Conservation (phyloP, 83 land plant species). For the Larix sibirica region DNA sequence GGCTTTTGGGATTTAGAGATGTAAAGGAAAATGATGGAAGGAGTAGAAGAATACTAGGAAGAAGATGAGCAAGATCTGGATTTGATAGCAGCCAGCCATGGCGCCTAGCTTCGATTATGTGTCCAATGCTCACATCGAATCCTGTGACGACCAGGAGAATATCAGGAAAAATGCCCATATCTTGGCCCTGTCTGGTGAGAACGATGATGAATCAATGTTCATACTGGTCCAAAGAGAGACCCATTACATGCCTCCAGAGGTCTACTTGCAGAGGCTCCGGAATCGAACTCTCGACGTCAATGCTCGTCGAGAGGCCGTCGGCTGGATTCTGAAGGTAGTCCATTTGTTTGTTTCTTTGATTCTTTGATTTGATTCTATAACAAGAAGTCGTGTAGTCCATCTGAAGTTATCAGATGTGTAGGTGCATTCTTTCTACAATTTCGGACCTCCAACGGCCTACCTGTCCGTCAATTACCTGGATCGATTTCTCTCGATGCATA, state of each 20-base stretch:
- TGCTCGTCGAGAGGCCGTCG: constrained; percentile 45
- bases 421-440: constrained; percentile 50
- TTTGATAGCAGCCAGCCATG: background rate
- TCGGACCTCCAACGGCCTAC: constrained; percentile 59
- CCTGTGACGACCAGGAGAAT: background rate
- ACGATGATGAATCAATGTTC: constrained; percentile 35
- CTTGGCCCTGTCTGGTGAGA: constrained; percentile 17
- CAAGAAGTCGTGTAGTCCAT: background rate
- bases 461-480: constrained; percentile 72
- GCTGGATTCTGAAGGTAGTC: constrained; percentile 66
- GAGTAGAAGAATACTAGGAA: no score
- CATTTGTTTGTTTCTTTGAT: background rate
- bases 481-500: constrained; percentile 49
- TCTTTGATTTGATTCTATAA: background rate
- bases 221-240: constrained; percentile 39
- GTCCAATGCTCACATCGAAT: background rate
- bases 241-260: constrained; percentile 25
- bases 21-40: background rate
- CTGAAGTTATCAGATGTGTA: constrained; percentile 15
- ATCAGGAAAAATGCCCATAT: background rate
- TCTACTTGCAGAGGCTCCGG: constrained; percentile 28
- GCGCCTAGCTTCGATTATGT: constrained; percentile 8
- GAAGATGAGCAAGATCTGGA: constrained; percentile 1
- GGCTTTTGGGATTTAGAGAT: background rate
- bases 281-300: constrained; percentile 41